Evolutionary conservation across 371 early-diverging fungal genomes (phyloP).

Genomic region (Phascolomyces articulosus): DNA sequence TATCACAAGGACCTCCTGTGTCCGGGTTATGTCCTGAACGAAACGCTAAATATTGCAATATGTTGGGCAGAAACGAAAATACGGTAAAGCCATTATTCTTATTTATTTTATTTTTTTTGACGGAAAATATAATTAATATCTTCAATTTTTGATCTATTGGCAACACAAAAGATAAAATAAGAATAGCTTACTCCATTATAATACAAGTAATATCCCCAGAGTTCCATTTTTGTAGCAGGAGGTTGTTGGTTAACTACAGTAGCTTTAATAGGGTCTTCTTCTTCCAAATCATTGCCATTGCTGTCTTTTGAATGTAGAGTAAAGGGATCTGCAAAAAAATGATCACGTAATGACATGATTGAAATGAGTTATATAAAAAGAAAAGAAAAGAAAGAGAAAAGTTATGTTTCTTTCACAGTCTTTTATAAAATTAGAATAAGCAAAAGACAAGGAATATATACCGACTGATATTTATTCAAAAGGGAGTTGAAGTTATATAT

Average conservation of each 20-base stretch:
- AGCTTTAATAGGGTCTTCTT: not conserved
- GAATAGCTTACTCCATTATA: slow-evolving; percentile 47
- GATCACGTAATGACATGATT: slow-evolving; percentile 5
- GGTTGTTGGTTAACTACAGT: slow-evolving; percentile 35
- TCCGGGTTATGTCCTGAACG: slow-evolving; percentile 43
- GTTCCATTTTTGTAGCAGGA: slow-evolving; percentile 41
- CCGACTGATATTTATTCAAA: too few species aligned
- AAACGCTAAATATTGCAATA: slow-evolving; percentile 43
- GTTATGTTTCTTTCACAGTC: not conserved
- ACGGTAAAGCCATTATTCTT: slow-evolving; percentile 55
- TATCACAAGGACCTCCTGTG: slow-evolving; percentile 33
- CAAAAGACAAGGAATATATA: not conserved
- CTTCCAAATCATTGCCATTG: not conserved
- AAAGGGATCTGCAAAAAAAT: slow-evolving; percentile 15
- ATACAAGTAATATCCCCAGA: slow-evolving; percentile 55
- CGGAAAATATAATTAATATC: not conserved
- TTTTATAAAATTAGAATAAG: not conserved
- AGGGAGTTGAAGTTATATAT: too few species aligned
- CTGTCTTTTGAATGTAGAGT: not conserved
- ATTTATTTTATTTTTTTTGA: too few species aligned
- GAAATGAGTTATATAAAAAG: not conserved
- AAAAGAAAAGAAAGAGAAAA: not conserved
- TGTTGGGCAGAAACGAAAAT: slow-evolving; percentile 48
- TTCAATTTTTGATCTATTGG: not conserved
- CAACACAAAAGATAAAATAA: not conserved